A percentile compares a stretch with the other conserved stretches of the same genome.
These are phyloP conservation scores for Lobosporangium transversale DNA, from an alignment of 192 early-diverging fungal species.

Conservation along the genomic window DNA sequence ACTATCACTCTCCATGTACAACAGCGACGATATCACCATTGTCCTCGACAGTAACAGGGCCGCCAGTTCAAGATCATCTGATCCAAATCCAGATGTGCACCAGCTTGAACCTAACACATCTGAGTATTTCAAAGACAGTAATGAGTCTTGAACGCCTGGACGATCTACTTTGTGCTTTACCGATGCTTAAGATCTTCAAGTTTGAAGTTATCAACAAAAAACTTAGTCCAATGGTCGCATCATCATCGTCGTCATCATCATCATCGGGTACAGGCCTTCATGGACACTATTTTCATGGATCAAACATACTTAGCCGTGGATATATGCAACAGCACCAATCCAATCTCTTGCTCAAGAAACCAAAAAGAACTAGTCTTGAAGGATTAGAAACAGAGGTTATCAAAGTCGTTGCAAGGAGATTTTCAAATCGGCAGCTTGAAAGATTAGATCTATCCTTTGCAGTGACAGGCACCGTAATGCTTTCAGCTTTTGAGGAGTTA, in stretches of 20 bases:
- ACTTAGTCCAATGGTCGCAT: neutral
- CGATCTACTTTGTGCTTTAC: conserved; percentile 25
- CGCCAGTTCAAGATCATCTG: conserved; percentile 33
- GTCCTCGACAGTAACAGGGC: neutral
- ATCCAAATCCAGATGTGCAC: conserved; percentile 29
- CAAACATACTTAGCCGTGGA: conserved; percentile 7
- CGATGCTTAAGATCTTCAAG: conserved; percentile 37
- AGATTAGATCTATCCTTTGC: conserved; percentile 25
- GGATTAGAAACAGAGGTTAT: conserved; percentile 39
- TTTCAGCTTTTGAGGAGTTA: conserved; percentile 30
- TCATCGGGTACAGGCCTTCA: neutral
- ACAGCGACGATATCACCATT: neutral
- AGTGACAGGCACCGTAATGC: conserved; percentile 11
- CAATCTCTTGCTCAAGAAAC: conserved; percentile 17
- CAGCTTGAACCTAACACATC: conserved; percentile 16
- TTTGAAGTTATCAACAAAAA: conserved; percentile 45
- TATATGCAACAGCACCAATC: conserved; percentile 19
- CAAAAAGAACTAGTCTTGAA: conserved; percentile 14
- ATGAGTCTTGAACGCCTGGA: conserved; percentile 45
- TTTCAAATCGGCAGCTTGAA: conserved; percentile 14
- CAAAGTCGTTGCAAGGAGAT: conserved; percentile 23
- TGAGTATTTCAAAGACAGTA: conserved; percentile 35
- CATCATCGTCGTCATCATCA: neutral
- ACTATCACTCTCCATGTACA: neutral
- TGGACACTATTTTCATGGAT: neutral